phyloP scores from a whole-genome alignment of 2,329 filamentous ascomycete genomes.

The Trichoderma harzianum region DNA sequence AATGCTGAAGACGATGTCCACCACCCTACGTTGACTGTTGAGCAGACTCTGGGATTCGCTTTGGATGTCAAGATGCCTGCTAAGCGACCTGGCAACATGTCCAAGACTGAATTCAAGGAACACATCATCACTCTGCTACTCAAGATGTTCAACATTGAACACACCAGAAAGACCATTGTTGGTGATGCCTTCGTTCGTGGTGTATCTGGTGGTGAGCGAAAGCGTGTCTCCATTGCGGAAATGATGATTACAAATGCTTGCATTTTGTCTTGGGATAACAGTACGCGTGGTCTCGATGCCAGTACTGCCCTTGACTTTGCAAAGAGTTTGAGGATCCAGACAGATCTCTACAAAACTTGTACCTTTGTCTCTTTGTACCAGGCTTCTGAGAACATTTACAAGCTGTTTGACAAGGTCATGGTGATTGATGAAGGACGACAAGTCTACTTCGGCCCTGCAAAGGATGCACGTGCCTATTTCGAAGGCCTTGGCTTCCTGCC shows the following conservation, averaged over 20 bases:
- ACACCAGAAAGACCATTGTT: slow-evolving; percentile 80
- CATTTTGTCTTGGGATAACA: slow-evolving; percentile 73
- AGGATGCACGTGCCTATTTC: slow-evolving; percentile 69
- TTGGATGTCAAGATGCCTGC: slow-evolving; percentile 81
- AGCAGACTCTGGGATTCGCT: slow-evolving; percentile 82
- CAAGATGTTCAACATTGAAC: slow-evolving; percentile 92
- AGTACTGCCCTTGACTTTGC: slow-evolving; percentile 65
- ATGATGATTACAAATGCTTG: slow-evolving; percentile 74
- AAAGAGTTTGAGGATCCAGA: slow-evolving; percentile 72
- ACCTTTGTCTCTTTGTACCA: slow-evolving; percentile 87
- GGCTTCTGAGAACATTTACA: slow-evolving; percentile 77
- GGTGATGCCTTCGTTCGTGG: slow-evolving; percentile 79
- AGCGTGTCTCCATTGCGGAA: slow-evolving; percentile 79
- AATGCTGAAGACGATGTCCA: slow-evolving; percentile 79
- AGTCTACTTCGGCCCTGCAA: slow-evolving; percentile 69
- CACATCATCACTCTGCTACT: slow-evolving; percentile 71
- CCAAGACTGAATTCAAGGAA: slow-evolving; percentile 71
- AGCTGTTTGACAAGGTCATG: slow-evolving; percentile 78
- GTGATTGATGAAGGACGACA: slow-evolving; percentile 74
- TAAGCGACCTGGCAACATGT: slow-evolving; percentile 71
- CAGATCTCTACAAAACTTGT: slow-evolving; percentile 77
- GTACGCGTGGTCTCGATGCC: slow-evolving; percentile 65
- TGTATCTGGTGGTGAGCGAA: slow-evolving; percentile 74
- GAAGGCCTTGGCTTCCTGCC: slow-evolving; percentile 72
- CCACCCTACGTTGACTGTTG: slow-evolving; percentile 79